A percentile compares a stretch with the other conserved stretches of the same genome.
These are phyloP conservation scores for Trametes villosa DNA, from an alignment of 768 basidiomycete genomes.

Conservation along the genomic window DNA sequence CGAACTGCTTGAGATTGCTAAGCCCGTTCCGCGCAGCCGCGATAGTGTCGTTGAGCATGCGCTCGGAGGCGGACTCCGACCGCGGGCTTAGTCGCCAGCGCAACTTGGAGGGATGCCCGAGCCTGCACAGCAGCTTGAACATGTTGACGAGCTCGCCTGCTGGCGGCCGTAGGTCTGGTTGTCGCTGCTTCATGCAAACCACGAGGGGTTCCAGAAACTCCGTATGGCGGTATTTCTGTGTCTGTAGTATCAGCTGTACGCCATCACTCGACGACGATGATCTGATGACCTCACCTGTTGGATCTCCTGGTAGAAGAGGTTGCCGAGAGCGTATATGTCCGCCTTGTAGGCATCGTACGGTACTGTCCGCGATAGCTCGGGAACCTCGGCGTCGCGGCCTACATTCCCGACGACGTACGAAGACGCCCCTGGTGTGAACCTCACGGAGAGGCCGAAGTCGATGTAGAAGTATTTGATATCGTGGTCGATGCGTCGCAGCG, in stretches of 20 bases:
- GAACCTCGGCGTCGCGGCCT: slow-evolving; percentile 24
- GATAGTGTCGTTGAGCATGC: slow-evolving; percentile 24
- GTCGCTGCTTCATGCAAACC: slow-evolving; percentile 7
- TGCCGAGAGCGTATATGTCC: slow-evolving; percentile 35
- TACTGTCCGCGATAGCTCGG: slow-evolving; percentile 27
- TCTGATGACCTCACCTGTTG: slow-evolving; percentile 10
- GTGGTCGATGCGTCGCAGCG: slow-evolving; percentile 37
- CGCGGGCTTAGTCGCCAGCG: slow-evolving; percentile 17
- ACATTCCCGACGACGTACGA: slow-evolving; percentile 16
- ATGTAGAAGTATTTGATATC: slow-evolving; percentile 38
- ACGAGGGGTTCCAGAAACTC: slow-evolving; percentile 21
- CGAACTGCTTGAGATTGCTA: slow-evolving; percentile 10
- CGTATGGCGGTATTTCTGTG: slow-evolving; percentile 6
- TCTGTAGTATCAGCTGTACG: neutral
- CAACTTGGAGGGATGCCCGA: neutral
- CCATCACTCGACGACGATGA: neutral
- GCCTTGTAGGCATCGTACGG: slow-evolving; percentile 38
- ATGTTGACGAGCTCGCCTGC: slow-evolving; percentile 9
- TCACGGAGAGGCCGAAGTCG: slow-evolving; percentile 27
- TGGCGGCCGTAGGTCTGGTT: slow-evolving; percentile 15
- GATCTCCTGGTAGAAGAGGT: slow-evolving; percentile 29
- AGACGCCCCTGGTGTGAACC: slow-evolving; percentile 6
- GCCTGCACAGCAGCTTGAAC: slow-evolving; percentile 6
- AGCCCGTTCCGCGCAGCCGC: slow-evolving; percentile 19
- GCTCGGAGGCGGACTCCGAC: slow-evolving; percentile 10